A percentile compares a stretch with the other conserved stretches of the same genome.
Conservation (phyloP, 176 grass and related monocot species). For the Themeda triandra region DNA sequence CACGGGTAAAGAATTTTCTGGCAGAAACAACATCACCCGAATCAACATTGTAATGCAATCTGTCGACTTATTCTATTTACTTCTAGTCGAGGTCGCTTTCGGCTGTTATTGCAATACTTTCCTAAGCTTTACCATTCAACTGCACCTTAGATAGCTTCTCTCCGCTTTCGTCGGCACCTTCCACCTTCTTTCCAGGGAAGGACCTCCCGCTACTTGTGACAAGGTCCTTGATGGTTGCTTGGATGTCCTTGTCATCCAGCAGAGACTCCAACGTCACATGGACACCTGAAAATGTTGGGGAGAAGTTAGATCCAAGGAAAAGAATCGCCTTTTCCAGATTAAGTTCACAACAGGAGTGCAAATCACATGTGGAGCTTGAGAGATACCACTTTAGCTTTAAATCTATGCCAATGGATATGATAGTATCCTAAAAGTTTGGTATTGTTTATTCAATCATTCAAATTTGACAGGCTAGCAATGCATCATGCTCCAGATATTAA, state of each 20-base stretch:
- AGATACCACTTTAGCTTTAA: slow-evolving; percentile 27
- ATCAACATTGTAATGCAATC: background rate
- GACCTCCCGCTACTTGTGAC: slow-evolving; percentile 72
- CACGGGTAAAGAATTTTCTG: background rate
- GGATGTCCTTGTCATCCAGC: slow-evolving; percentile 68
- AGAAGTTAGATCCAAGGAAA: slow-evolving; percentile 42
- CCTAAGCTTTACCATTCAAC: slow-evolving; percentile 59
- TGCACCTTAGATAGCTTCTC: slow-evolving; percentile 48
- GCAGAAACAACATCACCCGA: slow-evolving; percentile 25
- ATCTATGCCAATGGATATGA: slow-evolving; percentile 23
- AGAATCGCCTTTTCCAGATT: background rate
- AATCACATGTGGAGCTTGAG: slow-evolving; percentile 19
- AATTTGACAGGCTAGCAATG: slow-evolving; percentile 11
- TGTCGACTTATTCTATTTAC: slow-evolving; percentile 45
- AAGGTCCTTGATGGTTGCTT: slow-evolving; percentile 73
- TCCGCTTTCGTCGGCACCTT: slow-evolving; percentile 26
- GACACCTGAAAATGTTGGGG: slow-evolving; percentile 47
- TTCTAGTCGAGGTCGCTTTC: background rate
- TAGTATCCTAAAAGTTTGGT: slow-evolving; percentile 26
- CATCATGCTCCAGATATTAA: slow-evolving; percentile 31
- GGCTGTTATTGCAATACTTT: background rate
- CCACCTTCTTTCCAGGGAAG: slow-evolving; percentile 44
- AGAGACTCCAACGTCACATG: slow-evolving; percentile 88
- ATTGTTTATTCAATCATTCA: slow-evolving; percentile 14
- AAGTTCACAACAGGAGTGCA: background rate